Base-by-base conservation (phyloP, 2,329 filamentous ascomycete genomes). In the Torrubiella hemipterigena region DNA sequence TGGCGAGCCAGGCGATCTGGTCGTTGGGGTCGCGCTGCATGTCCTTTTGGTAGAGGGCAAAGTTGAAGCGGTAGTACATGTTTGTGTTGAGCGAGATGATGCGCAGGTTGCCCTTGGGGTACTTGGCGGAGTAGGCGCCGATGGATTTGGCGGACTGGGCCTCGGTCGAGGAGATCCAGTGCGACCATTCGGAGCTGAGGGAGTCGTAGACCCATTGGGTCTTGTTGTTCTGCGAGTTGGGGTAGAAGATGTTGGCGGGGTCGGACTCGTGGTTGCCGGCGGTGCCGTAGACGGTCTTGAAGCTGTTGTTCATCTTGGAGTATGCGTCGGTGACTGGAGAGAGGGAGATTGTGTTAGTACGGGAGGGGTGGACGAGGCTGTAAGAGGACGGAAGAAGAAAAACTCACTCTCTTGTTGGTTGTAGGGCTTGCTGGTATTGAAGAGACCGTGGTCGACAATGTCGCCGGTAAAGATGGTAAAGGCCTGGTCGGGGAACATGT, bases 1-100 rank as follows among this genome's bases (percentile, higher is more conserved):
- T 34, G 5, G 69, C 62, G 6, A 76, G 55, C 66, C 69, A 74
- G 11, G 56, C 49, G 4, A 76, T 54, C 44, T 73, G 63, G 7
- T 56, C 55, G 41, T 61, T 60, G 2, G 68, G 69, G 41, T 74
- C 69, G 8, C 47, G 49, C 27, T 63, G 48, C 54, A 69, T 64
- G 2, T 59, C 53, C 28, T 63, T 56, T 37, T 65, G 55, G 40
- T 70, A 75, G 21, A 70, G 47, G 52, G 63, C 68, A 45, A 67
- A 69, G 53, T 77, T 75, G 37, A 62, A 51, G 11, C 58, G 61
- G 46, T 76, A 75, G 50, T 66, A 73, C 39, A 74, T 50, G 46
- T 74, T 71, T n/a, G 67, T 73, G 54, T 70, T 74, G 39, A 75
- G 54, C 4, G 69, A 73, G 43, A 76, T 73, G 42, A 77, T 51